phyloP scores from a whole-genome alignment of 2,329 filamentous ascomycete genomes.

The Trichoderma breve region DNA sequence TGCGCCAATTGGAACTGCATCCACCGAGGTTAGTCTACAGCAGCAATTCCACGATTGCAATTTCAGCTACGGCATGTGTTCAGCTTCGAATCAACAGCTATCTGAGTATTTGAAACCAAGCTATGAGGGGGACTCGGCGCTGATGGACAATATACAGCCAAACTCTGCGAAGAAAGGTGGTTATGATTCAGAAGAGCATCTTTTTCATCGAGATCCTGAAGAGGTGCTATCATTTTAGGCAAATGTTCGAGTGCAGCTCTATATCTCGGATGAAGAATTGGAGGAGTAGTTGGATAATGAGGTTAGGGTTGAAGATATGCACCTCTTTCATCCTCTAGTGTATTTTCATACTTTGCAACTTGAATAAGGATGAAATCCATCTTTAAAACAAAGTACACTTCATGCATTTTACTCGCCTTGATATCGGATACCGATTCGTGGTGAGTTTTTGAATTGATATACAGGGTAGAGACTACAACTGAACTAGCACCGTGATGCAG shows the following conservation, averaged over 20 bases:
- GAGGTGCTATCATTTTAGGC: constrained; percentile 35
- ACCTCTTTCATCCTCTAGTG: no score
- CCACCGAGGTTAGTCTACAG: neutral
- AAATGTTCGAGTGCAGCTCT: constrained; percentile 31
- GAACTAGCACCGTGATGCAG: neutral
- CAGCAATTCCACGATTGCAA: neutral
- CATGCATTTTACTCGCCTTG: neutral
- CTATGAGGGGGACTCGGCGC: neutral
- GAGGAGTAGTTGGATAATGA: constrained; percentile 13
- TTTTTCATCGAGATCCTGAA: constrained; percentile 23
- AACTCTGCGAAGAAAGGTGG: neutral
- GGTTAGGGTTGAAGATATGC: neutral
- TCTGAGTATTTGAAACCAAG: neutral
- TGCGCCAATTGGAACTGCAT: neutral
- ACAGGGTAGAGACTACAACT: neutral
- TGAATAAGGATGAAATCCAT: neutral
- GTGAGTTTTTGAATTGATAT: neutral
- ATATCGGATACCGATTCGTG: accelerated
- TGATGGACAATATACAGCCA: neutral
- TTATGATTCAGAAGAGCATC: neutral
- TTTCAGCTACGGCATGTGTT: neutral
- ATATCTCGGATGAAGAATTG: constrained; percentile 34
- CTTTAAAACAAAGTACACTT: neutral
- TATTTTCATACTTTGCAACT: neutral
- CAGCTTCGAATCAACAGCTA: neutral